Evolutionary conservation across 495 filamentous ascomycete genomes (phyloP), one percentile per base, ranked within the genome.

Genomic region (Stereocaulon alpinum): DNA sequence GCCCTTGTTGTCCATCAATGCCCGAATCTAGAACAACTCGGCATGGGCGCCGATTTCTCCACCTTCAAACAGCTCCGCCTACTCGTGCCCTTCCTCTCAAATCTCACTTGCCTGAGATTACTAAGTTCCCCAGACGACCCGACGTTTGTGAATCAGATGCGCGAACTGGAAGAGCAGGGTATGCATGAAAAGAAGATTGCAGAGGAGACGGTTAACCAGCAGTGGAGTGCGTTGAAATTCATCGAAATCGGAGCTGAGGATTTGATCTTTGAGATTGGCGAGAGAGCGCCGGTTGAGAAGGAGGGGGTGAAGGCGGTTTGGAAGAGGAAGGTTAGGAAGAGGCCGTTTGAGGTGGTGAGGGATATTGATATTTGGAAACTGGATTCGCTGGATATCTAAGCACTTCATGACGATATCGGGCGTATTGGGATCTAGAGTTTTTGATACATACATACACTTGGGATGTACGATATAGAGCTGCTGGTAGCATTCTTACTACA

Each of bases 11-110:
- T 81, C 15, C 74, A 77, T 42, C 67, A 64, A 27, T 83, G 81
- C 60, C 82, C 80, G 4, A 77, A 84, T 53, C 66, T 84, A 20
- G 81, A 85, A 61, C 81, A 86, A 63, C 67, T 86, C 10, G 74
- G 67, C 41, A 65, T 80, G n/a, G 76, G 76, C 27, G 71, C 73
- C 9, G 76, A 79, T 2, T 64, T 71, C 7, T 67, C 67, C 18
- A 71, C 69, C 56, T 69, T 80, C 66, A 73, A 77, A 4, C 68
- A 71, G 2, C 48, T 80, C 4, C 68, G 69, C 2, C 66, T 78
- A 27, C 63, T 79, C 1, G 66, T 79, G 40, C 77, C 77, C 0
- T 79, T 80, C 63, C 71, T 80, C 6, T 70, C 73, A 1, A 77
- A 78, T 10, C 62, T 80, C 4, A 66, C 61, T 1, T 74, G 72